Evolutionary conservation across 257 asterid genomes (phyloP), one percentile per base, ranked within the genome.

Genomic region (Oldenlandia corymbosa): DNA sequence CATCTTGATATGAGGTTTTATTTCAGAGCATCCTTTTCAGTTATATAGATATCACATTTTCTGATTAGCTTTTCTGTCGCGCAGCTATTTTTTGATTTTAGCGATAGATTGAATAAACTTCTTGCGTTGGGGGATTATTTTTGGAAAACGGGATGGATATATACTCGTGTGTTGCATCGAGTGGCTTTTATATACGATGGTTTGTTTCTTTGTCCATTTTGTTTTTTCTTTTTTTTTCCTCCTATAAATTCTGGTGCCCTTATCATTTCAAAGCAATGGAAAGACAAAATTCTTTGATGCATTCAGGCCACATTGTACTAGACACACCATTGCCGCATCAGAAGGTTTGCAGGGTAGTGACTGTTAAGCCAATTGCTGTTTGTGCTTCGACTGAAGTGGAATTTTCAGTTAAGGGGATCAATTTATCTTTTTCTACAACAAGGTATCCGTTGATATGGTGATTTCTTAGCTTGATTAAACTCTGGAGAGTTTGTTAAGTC

Each of bases 121-220:
- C 78, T 90, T 71, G 74, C 83, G 69, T 87, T 86, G 36, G 64
- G 75, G 24, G 90, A 90, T 74, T 73, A 95, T 56, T 85, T 90
- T 72, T 90, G 99, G 97, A 83, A 71, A 73, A 73, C 81, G 12
- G 99, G 96, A 56, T 87, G 96, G 97, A 82, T 93, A 71, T 90
- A 85, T 74, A 72, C 95, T 70, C 85, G 91, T 69, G 79, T 84
- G 71, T 80, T 62, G 65, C 84, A 87, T 63, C 88, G 71, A 55
- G 79, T 82, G 69, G 79, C 92, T 58, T 85, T 93, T 75, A 72
- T 85, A 43, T 84, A 78, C 65, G 82, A 90, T 81, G 99, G 99
- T 89, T 76, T 65, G 52, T 60, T 53, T 31, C 14, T 69, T 46
- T 66, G 24, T 34, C 28, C 58, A 58, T 60, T 52, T 55, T 28